Conservation (phyloP, 352 stramenopile genomes). For the Aphanomyces euteiches region DNA sequence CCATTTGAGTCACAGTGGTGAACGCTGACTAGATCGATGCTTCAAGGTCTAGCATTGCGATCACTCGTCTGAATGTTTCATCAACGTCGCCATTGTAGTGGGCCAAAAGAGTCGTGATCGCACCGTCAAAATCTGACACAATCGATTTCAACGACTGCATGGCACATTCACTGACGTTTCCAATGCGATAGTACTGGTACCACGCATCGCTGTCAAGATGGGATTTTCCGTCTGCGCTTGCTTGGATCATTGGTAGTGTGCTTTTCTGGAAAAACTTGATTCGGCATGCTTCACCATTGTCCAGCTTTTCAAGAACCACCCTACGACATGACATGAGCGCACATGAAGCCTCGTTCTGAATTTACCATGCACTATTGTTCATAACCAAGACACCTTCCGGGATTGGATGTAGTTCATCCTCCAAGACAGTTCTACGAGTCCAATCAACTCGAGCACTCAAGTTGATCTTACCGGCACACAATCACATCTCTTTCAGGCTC, state of each 20-base stretch:
- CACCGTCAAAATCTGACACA: slow-evolving; percentile 7
- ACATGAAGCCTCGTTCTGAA: background rate
- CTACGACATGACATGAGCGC: background rate
- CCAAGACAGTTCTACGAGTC: slow-evolving; percentile 22
- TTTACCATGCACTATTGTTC: slow-evolving; percentile 28
- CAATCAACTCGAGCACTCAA: no score
- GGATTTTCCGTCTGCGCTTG: no score
- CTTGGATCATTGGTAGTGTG: no score
- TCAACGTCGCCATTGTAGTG: slow-evolving; percentile 17
- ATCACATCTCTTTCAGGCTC: slow-evolving; percentile 20
- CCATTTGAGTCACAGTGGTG: no score
- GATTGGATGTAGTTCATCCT: slow-evolving; percentile 19
- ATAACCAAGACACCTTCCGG: slow-evolving; percentile 8
- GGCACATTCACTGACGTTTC: background rate
- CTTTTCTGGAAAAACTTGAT: no score
- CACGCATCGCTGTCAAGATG: no score
- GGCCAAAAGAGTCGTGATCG: background rate
- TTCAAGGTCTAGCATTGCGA: background rate
- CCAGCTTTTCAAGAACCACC: no score
- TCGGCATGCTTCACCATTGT: no score
- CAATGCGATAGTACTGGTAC: no score
- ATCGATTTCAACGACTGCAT: slow-evolving; percentile 13
- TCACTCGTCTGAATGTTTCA: background rate
- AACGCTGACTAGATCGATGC: no score
- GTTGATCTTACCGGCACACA: slow-evolving; percentile 10